phyloP scores from a whole-genome alignment of 2,329 filamentous ascomycete genomes.

The Microdochium bolleyi region DNA sequence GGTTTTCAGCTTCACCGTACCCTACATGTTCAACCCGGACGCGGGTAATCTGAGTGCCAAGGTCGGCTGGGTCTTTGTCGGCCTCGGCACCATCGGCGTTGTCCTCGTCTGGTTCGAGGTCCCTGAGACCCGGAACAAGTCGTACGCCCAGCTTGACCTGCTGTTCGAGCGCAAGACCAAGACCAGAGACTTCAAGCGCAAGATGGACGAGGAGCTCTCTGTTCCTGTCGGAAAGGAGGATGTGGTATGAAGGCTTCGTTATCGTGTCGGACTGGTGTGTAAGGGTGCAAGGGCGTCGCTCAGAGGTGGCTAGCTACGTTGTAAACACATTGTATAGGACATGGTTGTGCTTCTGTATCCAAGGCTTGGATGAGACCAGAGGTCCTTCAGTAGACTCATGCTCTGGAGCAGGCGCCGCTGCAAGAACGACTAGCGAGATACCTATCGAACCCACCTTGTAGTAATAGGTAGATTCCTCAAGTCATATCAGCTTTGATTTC shows the following conservation, averaged over 20 bases:
- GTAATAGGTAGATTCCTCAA: not conserved
- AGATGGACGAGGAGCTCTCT: not conserved
- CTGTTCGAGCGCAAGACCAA: not conserved
- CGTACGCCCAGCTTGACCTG: not conserved
- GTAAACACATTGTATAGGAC: not conserved
- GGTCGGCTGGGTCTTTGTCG: slow-evolving; percentile 3
- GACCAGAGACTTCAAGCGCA: not conserved
- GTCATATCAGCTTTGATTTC: not conserved
- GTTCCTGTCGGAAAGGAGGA: not conserved
- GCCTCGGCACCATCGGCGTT: not conserved
- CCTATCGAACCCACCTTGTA: not conserved
- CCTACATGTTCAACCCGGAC: slow-evolving; percentile 5
- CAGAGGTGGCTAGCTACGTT: not conserved
- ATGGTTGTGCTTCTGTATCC: not conserved
- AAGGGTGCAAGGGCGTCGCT: not conserved
- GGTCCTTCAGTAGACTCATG: not conserved
- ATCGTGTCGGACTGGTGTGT: not conserved
- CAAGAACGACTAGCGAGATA: not conserved
- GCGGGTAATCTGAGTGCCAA: slow-evolving; percentile 2
- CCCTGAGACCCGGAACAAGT: not conserved
- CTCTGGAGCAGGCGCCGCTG: not conserved
- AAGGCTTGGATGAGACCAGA: not conserved
- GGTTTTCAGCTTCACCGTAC: slow-evolving; percentile 2
- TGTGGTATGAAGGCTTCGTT: not conserved
- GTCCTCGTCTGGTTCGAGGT: slow-evolving; percentile 1